Conservation (phyloP, 2,329 filamentous ascomycete species). For the Pseudocercospora musae region DNA sequence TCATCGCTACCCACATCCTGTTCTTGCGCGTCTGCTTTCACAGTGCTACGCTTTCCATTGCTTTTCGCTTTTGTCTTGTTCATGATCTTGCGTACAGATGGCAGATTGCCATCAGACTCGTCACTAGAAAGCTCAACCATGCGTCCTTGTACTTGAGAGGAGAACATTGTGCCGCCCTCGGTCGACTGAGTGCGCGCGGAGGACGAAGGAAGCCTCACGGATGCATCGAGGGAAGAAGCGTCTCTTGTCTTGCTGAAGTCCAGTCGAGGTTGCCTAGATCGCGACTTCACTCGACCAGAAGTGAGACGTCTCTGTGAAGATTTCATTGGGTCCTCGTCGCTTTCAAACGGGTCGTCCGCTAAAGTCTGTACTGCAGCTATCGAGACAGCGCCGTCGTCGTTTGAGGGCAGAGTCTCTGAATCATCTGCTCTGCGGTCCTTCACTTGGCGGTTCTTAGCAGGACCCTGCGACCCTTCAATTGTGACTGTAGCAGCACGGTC, state of each 20-base stretch:
- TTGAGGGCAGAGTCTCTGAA: slow-evolving; percentile 4
- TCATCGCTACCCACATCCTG: neutral
- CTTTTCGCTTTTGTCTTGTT: slow-evolving; percentile 6
- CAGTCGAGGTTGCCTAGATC: slow-evolving; percentile 33
- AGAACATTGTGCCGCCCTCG: slow-evolving; percentile 29
- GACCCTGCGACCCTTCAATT: slow-evolving; percentile 29
- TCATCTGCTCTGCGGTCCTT: slow-evolving; percentile 16
- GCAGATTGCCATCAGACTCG: slow-evolving; percentile 18
- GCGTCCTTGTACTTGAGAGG: slow-evolving; percentile 20
- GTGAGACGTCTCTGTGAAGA: slow-evolving; percentile 21
- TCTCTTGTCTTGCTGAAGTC: slow-evolving; percentile 29
- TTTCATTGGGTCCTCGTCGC: slow-evolving; percentile 23
- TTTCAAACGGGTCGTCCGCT: slow-evolving; percentile 19
- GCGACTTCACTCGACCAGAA: slow-evolving; percentile 1
- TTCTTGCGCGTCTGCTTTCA: neutral
- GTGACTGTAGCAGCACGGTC: slow-evolving; percentile 36
- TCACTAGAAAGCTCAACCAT: slow-evolving; percentile 25
- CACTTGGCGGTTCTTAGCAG: slow-evolving; percentile 28
- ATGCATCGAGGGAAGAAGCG: slow-evolving; percentile 24
- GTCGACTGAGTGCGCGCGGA: slow-evolving; percentile 18
- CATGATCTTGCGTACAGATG: slow-evolving; percentile 10
- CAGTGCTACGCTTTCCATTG: neutral
- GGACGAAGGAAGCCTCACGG: slow-evolving; percentile 24
- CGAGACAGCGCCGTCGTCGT: neutral
- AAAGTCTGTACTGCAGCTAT: slow-evolving; percentile 19